phyloP scores from a whole-genome alignment of 352 stramenopile species.

The Phytophthora palmivora region DNA sequence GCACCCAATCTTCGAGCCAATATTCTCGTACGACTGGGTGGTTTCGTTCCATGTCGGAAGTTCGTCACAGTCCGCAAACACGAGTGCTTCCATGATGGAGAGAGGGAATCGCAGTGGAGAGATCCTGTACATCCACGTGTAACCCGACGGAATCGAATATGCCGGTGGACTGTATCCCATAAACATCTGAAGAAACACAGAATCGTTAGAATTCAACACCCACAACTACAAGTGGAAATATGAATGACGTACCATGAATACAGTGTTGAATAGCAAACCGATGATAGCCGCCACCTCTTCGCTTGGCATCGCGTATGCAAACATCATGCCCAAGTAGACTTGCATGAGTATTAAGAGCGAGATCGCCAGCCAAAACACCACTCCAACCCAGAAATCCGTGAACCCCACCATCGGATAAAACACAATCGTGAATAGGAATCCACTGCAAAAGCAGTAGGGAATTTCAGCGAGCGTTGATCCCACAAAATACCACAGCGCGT shows the following conservation, averaged over 20 bases:
- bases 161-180: constrained; percentile 52
- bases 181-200: constrained; percentile 34
- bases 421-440: constrained; percentile 42
- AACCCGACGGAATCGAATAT: constrained; percentile 12
- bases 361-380: constrained; percentile 34
- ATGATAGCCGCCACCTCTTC: constrained; percentile 49
- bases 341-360: constrained; percentile 44
- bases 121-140: constrained; percentile 24
- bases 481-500: constrained; percentile 16
- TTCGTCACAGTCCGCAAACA: constrained; percentile 37
- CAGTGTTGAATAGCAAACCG: constrained; percentile 45
- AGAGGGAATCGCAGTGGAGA: constrained; percentile 19
- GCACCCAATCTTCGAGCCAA: constrained; percentile 31
- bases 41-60: constrained; percentile 25
- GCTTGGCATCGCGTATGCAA: constrained; percentile 57
- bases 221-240: too few species aligned
- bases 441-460: constrained; percentile 29
- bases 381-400: constrained; percentile 14
- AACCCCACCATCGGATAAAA: constrained; percentile 36
- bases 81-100: constrained; percentile 22
- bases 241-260: constrained; percentile 34
- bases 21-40: constrained; percentile 10
- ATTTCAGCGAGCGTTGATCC: constrained; percentile 74
- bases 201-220: too few species aligned
- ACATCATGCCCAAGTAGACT: constrained; percentile 79